Evolutionary conservation across 257 asterid genomes (phyloP), one percentile per base, ranked within the genome.

Genomic region (Fraxinus quadrangulata): DNA sequence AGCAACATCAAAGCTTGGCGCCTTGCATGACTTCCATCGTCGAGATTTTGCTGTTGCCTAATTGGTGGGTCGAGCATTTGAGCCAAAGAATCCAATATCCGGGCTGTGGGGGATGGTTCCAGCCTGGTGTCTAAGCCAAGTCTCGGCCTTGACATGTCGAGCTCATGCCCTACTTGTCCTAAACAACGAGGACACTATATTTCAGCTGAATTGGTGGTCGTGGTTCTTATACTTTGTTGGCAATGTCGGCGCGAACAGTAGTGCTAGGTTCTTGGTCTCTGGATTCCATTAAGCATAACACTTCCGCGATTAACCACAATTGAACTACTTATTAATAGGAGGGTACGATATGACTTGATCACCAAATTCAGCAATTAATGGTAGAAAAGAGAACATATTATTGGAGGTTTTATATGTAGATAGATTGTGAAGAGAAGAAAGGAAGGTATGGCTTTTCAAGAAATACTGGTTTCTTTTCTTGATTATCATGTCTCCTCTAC

Each of bases 181-280:
- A 90, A 79, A 83, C 99, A 92, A 45, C 72, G 79, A 2, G 99
- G 96, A 81, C 96, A 94, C 0, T 90, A 72, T 0, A 91, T 76
- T 26, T 90, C 96, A 34, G 77, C 73, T 0, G 97, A 94, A 83
- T 91, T 82, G 51, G 91, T 28, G 40, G 97, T 85, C 71, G 89
- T 90, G 72, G 97, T 91, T 16, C 99, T 69, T 36, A 92, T 72
- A 68, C 94, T 85, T 71, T 92, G 91, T 49, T 80, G 94, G 83
- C 99, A 92, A 7, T 79, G 78, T 2, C 90, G 81, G 67, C 98
- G 92, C 97, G 98, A 94, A 12, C 91, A 92, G 89, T 87, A 92
- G 63, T 94, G 98, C 85, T 88, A 89, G 0, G 93, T 94, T 70
- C 98, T 76, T 71, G 83, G 80, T 82, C 96, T 84, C 34, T 78